Conservation (phyloP, 1,284 basidiomycete genomes). For the Rhodotorula glutinis region DNA sequence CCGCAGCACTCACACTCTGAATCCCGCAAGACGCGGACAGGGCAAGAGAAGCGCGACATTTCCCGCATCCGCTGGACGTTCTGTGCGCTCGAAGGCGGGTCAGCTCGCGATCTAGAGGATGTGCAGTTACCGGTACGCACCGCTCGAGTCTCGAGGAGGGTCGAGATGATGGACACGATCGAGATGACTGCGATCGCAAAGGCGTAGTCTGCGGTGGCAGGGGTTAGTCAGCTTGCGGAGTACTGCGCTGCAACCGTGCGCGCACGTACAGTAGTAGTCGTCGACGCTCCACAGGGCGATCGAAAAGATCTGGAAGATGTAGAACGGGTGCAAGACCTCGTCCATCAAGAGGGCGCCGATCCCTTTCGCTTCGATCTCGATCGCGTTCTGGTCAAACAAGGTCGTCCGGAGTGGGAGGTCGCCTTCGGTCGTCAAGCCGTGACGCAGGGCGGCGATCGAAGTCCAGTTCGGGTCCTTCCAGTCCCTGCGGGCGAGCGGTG, state of each 20-base stretch:
- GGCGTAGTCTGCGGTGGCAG: constrained; percentile 74
- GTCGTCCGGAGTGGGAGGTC: constrained; percentile 64
- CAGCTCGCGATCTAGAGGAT: no score
- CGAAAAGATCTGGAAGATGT: constrained; percentile 96
- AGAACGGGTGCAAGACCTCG: constrained; percentile 95
- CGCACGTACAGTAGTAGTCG: constrained; percentile 54
- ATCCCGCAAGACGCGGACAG: constrained; percentile 69
- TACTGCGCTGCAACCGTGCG: neutral
- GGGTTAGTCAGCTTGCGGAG: neutral
- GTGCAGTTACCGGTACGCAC: constrained; percentile 50
- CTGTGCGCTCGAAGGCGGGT: constrained; percentile 48
- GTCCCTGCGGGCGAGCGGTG: constrained; percentile 57
- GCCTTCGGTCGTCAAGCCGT: constrained; percentile 59
- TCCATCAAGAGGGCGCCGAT: constrained; percentile 78
- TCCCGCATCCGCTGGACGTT: constrained; percentile 92
- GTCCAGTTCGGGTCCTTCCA: constrained; percentile 87
- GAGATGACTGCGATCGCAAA: constrained; percentile 96
- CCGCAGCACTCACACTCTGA: constrained; percentile 61
- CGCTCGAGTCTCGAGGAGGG: constrained; percentile 88
- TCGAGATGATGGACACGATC: constrained; percentile 76
- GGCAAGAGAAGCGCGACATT: constrained; percentile 89
- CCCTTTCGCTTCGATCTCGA: constrained; percentile 88
- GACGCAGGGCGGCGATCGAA: constrained; percentile 60
- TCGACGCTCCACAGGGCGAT: constrained; percentile 92
- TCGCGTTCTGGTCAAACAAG: constrained; percentile 81